These are phyloP conservation scores for Phytomonas francai DNA, from an alignment of 208 protist species.

Conservation along the genomic window DNA sequence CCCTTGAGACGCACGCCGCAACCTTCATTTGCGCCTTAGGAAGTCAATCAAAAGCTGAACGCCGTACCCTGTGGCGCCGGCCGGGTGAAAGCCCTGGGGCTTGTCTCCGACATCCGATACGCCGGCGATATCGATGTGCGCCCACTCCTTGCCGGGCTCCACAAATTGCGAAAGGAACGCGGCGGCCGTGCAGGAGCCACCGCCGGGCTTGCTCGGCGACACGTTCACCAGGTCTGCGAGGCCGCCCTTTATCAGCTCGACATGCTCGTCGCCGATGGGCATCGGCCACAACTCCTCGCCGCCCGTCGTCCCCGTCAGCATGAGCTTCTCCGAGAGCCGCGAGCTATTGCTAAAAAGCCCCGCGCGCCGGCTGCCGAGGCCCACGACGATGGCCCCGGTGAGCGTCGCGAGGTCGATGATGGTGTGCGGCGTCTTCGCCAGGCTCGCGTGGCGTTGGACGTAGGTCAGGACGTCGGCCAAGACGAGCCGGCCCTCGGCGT, in stretches of 20 bases:
- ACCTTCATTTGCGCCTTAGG: constrained; percentile 27
- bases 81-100: constrained; percentile 51
- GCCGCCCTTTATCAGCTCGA: constrained; percentile 53
- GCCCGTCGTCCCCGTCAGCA: constrained; percentile 33
- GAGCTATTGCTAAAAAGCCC: constrained; percentile 57
- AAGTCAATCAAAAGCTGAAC: constrained; percentile 79
- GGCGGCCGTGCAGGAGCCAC: constrained; percentile 75
- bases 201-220: constrained; percentile 29
- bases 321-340: constrained; percentile 33
- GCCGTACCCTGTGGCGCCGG: constrained; percentile 72
- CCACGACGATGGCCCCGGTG: constrained; percentile 79
- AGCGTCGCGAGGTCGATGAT: constrained; percentile 89
- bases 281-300: constrained; percentile 84
- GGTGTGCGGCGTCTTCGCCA: constrained; percentile 44
- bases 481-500: constrained; percentile 88
- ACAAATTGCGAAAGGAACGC: constrained; percentile 80
- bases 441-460: constrained; percentile 53
- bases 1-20: too few species aligned
- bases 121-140: constrained; percentile 82
- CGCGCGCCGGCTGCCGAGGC: constrained; percentile 67
- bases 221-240: constrained; percentile 65
- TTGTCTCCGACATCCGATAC: constrained; percentile 53
- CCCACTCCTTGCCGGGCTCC: constrained; percentile 46
- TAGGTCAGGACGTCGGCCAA: constrained; percentile 87
- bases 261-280: constrained; percentile 78